Percentiles rank a stretch among this genome's conserved stretches.
Conservation (phyloP, 2,329 filamentous ascomycete species). For the Emericellopsis cladophorae region DNA sequence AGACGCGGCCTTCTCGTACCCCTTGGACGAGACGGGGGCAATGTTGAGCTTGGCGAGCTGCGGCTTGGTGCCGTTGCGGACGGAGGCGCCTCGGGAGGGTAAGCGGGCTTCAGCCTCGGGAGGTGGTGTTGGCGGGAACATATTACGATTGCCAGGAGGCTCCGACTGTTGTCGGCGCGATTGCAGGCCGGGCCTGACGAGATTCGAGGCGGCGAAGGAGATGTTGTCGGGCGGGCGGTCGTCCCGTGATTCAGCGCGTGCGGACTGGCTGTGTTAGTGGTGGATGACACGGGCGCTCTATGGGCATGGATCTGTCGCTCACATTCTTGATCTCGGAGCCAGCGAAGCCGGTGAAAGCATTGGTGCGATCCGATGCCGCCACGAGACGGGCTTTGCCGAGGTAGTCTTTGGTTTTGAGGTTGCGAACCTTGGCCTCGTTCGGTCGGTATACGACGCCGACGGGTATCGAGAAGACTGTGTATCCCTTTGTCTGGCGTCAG, state of each 20-base stretch:
- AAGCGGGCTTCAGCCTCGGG: conserved; percentile 64
- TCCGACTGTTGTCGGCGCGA: conserved; percentile 79
- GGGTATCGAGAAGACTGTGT: conserved; percentile 96
- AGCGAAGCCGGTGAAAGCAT: conserved; percentile 72
- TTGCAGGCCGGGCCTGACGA: conserved; percentile 74
- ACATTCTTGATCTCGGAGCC: conserved; percentile 69
- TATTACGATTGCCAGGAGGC: conserved; percentile 62
- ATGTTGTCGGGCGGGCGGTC: conserved; percentile 74
- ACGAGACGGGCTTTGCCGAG: conserved; percentile 91
- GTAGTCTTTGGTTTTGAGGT: conserved; percentile 95
- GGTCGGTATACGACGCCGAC: conserved; percentile 91
- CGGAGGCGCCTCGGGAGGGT: conserved; percentile 44
- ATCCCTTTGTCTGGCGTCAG: conserved; percentile 49
- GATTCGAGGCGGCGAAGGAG: conserved; percentile 83
- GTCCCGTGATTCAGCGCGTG: conserved; percentile 49
- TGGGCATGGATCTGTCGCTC: conserved; percentile 11
- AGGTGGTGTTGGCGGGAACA: conserved; percentile 96
- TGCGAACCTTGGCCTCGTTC: conserved; percentile 96
- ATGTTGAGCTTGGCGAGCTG: conserved; percentile 52
- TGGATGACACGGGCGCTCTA: not conserved
- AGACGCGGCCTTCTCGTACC: conserved; percentile 38
- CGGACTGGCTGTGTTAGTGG: conserved; percentile 23
- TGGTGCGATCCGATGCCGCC: conserved; percentile 69
- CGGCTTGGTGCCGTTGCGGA: conserved; percentile 47
- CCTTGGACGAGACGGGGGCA: conserved; percentile 38